A percentile compares a stretch with the other conserved stretches of the same genome.
Conservation (phyloP, 2,329 filamentous ascomycete genomes). For the Ophiobolus disseminans region DNA sequence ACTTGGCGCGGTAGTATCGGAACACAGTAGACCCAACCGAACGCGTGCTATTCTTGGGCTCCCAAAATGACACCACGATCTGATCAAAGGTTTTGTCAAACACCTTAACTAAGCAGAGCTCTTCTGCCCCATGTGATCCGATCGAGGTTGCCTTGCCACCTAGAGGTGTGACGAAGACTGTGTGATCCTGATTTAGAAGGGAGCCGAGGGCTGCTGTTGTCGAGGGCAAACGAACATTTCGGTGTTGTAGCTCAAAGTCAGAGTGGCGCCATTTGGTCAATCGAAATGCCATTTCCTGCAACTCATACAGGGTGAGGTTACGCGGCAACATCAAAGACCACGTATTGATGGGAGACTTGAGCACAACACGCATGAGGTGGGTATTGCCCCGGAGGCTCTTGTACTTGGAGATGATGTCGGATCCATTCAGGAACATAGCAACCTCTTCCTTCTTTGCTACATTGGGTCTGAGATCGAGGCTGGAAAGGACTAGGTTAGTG, state of each 20-base stretch:
- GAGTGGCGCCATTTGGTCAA: slow-evolving; percentile 14
- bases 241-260: slow-evolving; percentile 14
- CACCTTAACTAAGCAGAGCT: slow-evolving; percentile 18
- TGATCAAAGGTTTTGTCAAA: neutral
- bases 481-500: slow-evolving; percentile 34
- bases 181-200: neutral
- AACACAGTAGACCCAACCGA: slow-evolving; percentile 14
- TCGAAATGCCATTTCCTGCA: slow-evolving; percentile 17
- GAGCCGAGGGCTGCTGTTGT: neutral
- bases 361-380: slow-evolving; percentile 5
- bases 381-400: neutral
- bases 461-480: slow-evolving; percentile 29
- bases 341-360: slow-evolving; percentile 21
- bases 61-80: slow-evolving; percentile 13
- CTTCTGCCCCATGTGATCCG: neutral
- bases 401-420: slow-evolving; percentile 10
- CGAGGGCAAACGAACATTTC: slow-evolving; percentile 3
- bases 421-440: slow-evolving; percentile 25
- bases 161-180: neutral
- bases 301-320: slow-evolving; percentile 6
- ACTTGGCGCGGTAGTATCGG: slow-evolving; percentile 12
- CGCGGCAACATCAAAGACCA: slow-evolving; percentile 5
- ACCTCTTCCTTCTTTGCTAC: slow-evolving; percentile 24
- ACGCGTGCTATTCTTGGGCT: slow-evolving; percentile 14
- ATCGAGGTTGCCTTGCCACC: neutral